Evolutionary conservation across 768 basidiomycete genomes (phyloP), one percentile per base, ranked within the genome.

Genomic region (Boletus edulis): DNA sequence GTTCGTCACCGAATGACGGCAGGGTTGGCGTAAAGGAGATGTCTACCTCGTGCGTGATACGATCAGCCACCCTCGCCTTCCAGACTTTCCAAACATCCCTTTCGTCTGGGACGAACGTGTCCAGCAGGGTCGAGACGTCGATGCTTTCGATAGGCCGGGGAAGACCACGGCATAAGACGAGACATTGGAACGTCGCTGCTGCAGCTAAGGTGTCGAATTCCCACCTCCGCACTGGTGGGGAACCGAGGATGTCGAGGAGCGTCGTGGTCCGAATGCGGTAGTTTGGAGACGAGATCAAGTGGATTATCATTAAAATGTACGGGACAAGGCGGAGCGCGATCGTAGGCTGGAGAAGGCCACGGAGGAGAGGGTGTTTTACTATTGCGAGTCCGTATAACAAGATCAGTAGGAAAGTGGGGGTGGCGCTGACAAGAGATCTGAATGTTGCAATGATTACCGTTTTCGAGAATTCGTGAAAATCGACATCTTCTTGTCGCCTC

Each of bases 101-200:
- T 13, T 53, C 20, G 15, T 53, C 38, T 2, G 17, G 31, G 27
- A 53, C 20, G 31, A 53, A 34, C 2, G 39, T 49, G 47, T 56
- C 51, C 24, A 59, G 44, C 2, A 56, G 24, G 15, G 42, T 11
- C 9, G 35, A 35, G 1, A 56, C 27, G 12, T 53, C 44, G 20
- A 59, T 34, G 22, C 6, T 13, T 41, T 22, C 46, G 32, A 56
- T 17, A 10, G 51, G 58, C 4, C 47, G 55, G 14, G 47, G 44
- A 41, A 49, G 18, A 3, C 27, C 35, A 13, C 35, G 51, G 31
- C 57, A 58, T 11, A 45, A 20, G 4, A 57, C 47, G 5, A 57
- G 46, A 35, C 42, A 57, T 20, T 49, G 51, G 41, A 52, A 58
- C 7, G 57, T 58, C 18, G 49, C 46, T 24, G 49, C 50, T 6